Percentiles rank a stretch among this genome's conserved stretches.
phyloP scores from a whole-genome alignment of 2,329 filamentous ascomycete species.

The Zopfia rhizophila region DNA sequence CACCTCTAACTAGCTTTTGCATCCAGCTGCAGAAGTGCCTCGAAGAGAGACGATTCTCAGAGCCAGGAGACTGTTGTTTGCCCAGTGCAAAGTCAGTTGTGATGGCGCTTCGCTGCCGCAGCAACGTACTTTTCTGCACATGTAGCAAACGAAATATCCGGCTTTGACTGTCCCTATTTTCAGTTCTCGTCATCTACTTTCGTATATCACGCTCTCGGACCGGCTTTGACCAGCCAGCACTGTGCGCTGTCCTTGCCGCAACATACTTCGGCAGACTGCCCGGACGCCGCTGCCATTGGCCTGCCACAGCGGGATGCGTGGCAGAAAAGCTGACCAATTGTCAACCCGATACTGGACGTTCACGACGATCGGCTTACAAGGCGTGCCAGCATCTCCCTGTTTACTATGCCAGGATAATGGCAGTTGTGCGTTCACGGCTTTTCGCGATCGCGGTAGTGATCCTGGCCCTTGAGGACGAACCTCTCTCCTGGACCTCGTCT shows the following conservation, averaged over 20 bases:
- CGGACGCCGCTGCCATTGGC: conserved; percentile 20
- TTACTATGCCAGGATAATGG: conserved; percentile 28
- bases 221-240: too few relatives aligned
- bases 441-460: conserved; percentile 19
- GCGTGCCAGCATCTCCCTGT: background rate
- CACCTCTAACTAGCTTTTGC: too few relatives aligned
- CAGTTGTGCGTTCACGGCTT: conserved; percentile 32
- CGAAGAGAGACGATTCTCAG: too few relatives aligned
- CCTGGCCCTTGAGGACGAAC: conserved; percentile 36
- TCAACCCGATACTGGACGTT: background rate
- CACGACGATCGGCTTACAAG: conserved; percentile 22
- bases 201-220: too few relatives aligned
- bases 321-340: conserved; percentile 3
- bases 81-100: too few relatives aligned
- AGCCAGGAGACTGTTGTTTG: too few relatives aligned
- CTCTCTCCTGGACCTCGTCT: conserved; percentile 32
- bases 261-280: conserved; percentile 31
- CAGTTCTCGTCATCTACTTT: too few relatives aligned
- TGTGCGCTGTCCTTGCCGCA: conserved; percentile 14
- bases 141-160: too few relatives aligned
- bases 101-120: too few relatives aligned
- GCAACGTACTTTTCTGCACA: too few relatives aligned
- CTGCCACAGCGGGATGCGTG: conserved; percentile 4
- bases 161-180: too few relatives aligned
- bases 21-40: too few relatives aligned